phyloP scores from a whole-genome alignment of 495 filamentous ascomycete genomes.

The Aspergillus bridgeri region DNA sequence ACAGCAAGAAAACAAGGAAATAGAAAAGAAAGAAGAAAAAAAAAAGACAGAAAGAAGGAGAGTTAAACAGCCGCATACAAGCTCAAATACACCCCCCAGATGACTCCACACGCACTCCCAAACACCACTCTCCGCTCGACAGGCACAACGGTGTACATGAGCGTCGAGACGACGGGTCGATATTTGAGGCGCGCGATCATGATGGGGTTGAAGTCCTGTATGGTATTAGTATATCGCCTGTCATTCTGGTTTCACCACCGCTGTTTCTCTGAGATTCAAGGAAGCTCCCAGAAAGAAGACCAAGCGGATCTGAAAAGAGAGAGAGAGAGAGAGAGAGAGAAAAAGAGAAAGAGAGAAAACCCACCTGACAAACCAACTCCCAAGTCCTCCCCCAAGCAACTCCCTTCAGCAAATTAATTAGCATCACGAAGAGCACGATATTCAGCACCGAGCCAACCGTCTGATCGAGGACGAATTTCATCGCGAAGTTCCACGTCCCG shows the following conservation, averaged over 20 bases:
- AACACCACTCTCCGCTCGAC: slow-evolving; percentile 73
- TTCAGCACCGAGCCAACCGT: slow-evolving; percentile 72
- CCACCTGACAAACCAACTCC: slow-evolving; percentile 39
- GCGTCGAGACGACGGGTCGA: slow-evolving; percentile 75
- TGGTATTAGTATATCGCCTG: background rate
- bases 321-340: slow-evolving; percentile 3
- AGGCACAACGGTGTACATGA: slow-evolving; percentile 78
- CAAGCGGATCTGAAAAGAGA: background rate
- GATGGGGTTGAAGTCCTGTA: slow-evolving; percentile 64
- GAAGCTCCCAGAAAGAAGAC: background rate
- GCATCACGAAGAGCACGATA: slow-evolving; percentile 67
- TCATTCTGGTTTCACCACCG: no score
- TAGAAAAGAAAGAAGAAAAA: slow-evolving; percentile 3
- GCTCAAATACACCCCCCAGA: slow-evolving; percentile 87
- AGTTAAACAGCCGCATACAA: slow-evolving; percentile 50
- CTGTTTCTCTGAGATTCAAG: no score
- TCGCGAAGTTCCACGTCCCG: slow-evolving; percentile 61
- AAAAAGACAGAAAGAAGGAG: slow-evolving; percentile 1
- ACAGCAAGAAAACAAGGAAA: background rate
- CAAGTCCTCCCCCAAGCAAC: slow-evolving; percentile 19
- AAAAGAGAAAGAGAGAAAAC: slow-evolving; percentile 13
- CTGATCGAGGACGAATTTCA: slow-evolving; percentile 84
- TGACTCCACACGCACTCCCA: slow-evolving; percentile 74
- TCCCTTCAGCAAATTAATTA: slow-evolving; percentile 54
- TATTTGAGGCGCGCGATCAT: slow-evolving; percentile 73